Conservation (phyloP, 2,329 filamentous ascomycete genomes). For the Colletotrichum endophyticum region DNA sequence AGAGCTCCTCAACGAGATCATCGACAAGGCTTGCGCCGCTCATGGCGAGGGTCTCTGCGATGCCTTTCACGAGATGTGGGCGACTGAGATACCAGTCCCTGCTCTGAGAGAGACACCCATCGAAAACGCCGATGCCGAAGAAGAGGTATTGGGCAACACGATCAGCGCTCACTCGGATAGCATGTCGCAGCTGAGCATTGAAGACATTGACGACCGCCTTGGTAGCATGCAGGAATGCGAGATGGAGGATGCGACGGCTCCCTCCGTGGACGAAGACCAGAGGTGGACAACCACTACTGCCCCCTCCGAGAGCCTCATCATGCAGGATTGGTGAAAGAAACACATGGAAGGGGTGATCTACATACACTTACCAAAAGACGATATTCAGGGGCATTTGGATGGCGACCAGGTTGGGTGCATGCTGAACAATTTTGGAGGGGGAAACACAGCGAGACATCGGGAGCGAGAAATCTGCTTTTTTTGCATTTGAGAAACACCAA, state of each 20-base stretch:
- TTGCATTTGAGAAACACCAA: not conserved
- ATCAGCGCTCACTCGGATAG: not conserved
- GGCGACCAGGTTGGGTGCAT: not conserved
- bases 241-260: not conserved
- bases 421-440: not conserved
- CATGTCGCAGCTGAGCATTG: not conserved
- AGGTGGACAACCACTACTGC: no score
- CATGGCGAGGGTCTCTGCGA: not conserved
- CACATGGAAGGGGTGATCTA: not conserved
- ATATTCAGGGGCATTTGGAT: not conserved
- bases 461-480: not conserved
- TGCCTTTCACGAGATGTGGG: accelerated
- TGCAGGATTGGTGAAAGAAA: not conserved
- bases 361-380: not conserved
- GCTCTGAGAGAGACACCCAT: not conserved
- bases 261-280: not conserved
- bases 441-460: not conserved
- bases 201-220: not conserved
- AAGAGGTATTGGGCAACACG: not conserved
- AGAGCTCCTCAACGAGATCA: not conserved
- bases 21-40: not conserved
- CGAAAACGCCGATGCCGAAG: not conserved
- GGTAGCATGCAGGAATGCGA: not conserved
- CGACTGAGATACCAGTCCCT: accelerated
- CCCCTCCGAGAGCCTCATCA: not conserved